These are phyloP conservation scores for Trichoderma sp. DNA, from an alignment of 2,329 filamentous ascomycete species.

Conservation along the genomic window DNA sequence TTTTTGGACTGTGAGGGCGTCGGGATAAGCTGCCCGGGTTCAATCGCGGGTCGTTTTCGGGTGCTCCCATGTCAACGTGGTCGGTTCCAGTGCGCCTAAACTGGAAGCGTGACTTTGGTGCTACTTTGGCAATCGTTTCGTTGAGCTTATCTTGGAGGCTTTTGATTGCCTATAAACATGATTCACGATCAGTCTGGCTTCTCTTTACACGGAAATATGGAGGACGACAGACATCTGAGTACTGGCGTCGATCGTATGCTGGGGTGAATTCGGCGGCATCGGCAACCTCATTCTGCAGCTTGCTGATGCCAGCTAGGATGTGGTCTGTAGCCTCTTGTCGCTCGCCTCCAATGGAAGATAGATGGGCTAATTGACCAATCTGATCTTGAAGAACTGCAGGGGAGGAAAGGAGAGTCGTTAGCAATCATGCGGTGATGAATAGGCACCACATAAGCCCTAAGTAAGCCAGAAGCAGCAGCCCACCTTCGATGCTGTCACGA, in stretches of 20 bases:
- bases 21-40: conserved; percentile 37
- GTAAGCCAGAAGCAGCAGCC: conserved; percentile 26
- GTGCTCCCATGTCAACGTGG: conserved; percentile 44
- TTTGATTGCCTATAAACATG: conserved; percentile 66
- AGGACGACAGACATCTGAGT: conserved; percentile 61
- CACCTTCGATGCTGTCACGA: conserved; percentile 70
- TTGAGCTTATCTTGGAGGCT: conserved; percentile 75
- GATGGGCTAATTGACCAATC: conserved; percentile 65
- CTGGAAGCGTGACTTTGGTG: conserved; percentile 76
- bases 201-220: background rate
- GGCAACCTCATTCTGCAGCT: conserved; percentile 78
- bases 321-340: conserved; percentile 78
- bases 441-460: background rate
- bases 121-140: conserved; percentile 63
- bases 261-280: conserved; percentile 81
- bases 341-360: conserved; percentile 65
- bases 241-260: conserved; percentile 84
- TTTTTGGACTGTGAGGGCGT: conserved; percentile 26
- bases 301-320: conserved; percentile 74
- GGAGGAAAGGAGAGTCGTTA: background rate
- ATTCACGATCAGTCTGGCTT: background rate
- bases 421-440: background rate
- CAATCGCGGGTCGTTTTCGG: conserved; percentile 45
- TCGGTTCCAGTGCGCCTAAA: conserved; percentile 55
- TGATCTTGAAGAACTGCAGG: conserved; percentile 69